Percentiles rank a stretch among this genome's conserved stretches.
Conservation (phyloP, 2,329 filamentous ascomycete genomes). For the Podosphaera xanthii region DNA sequence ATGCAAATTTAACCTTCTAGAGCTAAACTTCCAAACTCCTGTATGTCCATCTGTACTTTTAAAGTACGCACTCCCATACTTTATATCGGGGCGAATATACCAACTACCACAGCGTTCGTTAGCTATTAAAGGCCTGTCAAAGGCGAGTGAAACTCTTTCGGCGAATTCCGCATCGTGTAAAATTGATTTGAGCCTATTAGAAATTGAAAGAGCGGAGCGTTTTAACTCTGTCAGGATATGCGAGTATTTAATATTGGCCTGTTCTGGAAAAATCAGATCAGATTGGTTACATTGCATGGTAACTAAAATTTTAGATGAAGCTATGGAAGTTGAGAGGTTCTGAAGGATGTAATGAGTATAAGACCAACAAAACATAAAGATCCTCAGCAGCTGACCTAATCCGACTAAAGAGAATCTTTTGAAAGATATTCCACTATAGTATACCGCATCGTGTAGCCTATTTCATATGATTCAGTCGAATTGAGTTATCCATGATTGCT, state of each 20-base stretch:
- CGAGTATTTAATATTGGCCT: slow-evolving; percentile 41
- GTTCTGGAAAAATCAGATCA: slow-evolving; percentile 20
- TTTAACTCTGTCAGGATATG: slow-evolving; percentile 49
- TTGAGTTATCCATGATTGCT: no score
- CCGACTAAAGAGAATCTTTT: no score
- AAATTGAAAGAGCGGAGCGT: slow-evolving; percentile 51
- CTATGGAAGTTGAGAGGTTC: background rate
- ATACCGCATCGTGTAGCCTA: no score
- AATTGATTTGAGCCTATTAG: slow-evolving; percentile 67
- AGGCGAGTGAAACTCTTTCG: slow-evolving; percentile 29
- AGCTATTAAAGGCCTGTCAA: slow-evolving; percentile 48
- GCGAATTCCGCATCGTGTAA: slow-evolving; percentile 56
- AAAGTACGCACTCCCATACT: slow-evolving; percentile 67
- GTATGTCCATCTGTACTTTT: slow-evolving; percentile 94
- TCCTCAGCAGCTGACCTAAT: no score
- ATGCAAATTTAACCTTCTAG: slow-evolving; percentile 64
- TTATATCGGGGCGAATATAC: slow-evolving; percentile 51
- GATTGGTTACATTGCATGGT: slow-evolving; percentile 22
- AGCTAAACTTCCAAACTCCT: slow-evolving; percentile 76
- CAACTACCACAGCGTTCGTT: slow-evolving; percentile 94
- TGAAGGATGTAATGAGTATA: no score
- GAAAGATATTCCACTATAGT: no score
- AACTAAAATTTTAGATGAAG: background rate
- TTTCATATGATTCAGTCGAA: no score
- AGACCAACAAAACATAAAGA: no score